Percentiles rank a stretch among this genome's conserved stretches.
Evolutionary conservation across 108 stramenopile genomes (phyloP).

Genomic region (Nannochloropsis gaditana): DNA sequence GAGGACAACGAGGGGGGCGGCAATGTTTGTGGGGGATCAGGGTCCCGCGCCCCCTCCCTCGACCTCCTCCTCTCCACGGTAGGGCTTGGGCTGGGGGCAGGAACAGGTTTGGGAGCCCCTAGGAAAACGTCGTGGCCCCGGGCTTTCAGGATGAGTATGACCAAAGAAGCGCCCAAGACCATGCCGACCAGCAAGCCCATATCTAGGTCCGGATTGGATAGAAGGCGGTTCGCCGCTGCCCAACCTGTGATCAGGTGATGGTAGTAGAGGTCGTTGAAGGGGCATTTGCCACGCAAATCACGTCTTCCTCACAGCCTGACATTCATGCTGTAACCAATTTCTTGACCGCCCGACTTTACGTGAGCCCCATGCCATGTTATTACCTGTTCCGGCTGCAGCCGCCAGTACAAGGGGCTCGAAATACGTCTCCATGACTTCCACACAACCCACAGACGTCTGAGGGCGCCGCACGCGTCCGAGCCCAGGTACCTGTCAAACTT

Average conservation of each 20-base stretch:
- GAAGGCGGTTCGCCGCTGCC: slow-evolving; percentile 8
- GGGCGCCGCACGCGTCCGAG: too few species aligned
- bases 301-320: too few species aligned
- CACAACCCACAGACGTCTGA: too few species aligned
- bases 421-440: background rate
- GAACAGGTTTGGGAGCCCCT: background rate
- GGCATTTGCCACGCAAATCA: too few species aligned
- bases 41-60: too few species aligned
- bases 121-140: background rate
- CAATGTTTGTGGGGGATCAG: background rate
- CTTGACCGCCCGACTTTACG: too few species aligned
- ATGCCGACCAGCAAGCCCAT: background rate
- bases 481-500: too few species aligned
- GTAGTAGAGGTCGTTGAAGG: too few species aligned
- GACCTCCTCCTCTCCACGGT: background rate
- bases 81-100: background rate
- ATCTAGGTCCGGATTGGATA: background rate
- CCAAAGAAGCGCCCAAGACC: background rate
- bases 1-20: background rate
- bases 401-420: background rate
- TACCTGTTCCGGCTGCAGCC: background rate
- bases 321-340: too few species aligned
- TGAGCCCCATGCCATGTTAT: too few species aligned
- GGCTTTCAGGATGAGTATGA: background rate
- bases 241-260: background rate